Evolutionary conservation across 169 alveolate genomes (phyloP).

Genomic region (Plasmodium coatneyi): DNA sequence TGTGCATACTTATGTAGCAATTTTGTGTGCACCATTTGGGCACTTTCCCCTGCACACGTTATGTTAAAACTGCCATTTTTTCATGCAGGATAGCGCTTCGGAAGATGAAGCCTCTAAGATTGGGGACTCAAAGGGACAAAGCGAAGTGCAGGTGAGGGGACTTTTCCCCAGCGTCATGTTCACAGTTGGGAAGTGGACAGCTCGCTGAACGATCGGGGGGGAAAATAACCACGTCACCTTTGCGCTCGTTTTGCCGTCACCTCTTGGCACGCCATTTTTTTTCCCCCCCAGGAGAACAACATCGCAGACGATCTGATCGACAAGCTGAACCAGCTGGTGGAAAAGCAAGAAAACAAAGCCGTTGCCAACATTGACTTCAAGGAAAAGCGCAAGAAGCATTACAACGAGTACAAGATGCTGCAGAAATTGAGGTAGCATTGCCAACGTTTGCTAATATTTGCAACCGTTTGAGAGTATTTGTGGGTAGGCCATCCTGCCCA

Average conservation of each 20-base stretch:
- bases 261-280: background rate
- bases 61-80: background rate
- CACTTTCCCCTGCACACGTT: background rate
- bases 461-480: background rate
- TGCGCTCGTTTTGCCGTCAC: background rate
- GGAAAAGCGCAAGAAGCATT: constrained; percentile 72
- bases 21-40: background rate
- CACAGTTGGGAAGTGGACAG: background rate
- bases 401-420: constrained; percentile 71
- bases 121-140: constrained; percentile 69
- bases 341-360: constrained; percentile 65
- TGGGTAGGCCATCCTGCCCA: background rate
- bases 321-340: constrained; percentile 70
- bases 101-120: constrained; percentile 74
- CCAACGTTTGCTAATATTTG: background rate
- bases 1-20: background rate
- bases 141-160: constrained; percentile 36
- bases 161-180: too few relatives aligned
- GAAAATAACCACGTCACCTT: background rate
- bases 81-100: constrained; percentile 71
- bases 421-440: constrained; percentile 61
- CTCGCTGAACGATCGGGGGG: background rate
- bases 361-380: constrained; percentile 58
- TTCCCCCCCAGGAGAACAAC: constrained; percentile 5
- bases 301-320: constrained; percentile 63